A percentile compares a stretch with the other conserved stretches of the same genome.
Evolutionary conservation across 2,329 filamentous ascomycete species (phyloP).

Genomic region (Monosporascus sp.): DNA sequence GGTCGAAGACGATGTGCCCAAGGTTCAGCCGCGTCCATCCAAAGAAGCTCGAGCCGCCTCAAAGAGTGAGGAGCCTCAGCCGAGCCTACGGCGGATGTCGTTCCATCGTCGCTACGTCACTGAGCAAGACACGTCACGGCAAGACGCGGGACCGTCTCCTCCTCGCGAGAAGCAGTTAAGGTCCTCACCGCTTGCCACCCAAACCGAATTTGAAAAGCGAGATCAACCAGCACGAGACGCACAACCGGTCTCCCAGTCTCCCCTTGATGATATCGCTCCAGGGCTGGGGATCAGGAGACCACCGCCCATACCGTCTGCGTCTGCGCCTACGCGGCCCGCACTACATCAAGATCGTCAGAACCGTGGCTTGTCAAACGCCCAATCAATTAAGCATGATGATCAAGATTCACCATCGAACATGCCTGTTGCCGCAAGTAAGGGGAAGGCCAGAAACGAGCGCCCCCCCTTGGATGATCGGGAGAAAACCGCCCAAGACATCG

Average conservation of each 20-base stretch:
- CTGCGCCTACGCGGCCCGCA: conserved; percentile 40
- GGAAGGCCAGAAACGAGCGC: conserved; percentile 26
- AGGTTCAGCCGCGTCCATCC: conserved; percentile 26
- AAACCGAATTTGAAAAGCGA: conserved; percentile 29
- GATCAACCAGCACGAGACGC: conserved; percentile 23
- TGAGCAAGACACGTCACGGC: conserved; percentile 31
- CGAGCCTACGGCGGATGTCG: conserved; percentile 30
- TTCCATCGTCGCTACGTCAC: conserved; percentile 35
- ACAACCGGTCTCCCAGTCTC: conserved; percentile 31
- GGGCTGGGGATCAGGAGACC: conserved; percentile 50
- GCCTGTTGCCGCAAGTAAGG: conserved; percentile 29
- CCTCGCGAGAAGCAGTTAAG: conserved; percentile 37
- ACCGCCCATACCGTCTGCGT: conserved; percentile 40
- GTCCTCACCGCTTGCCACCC: conserved; percentile 40
- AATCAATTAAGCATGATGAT: conserved; percentile 31
- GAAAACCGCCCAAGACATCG: conserved; percentile 76
- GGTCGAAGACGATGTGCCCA: conserved; percentile 67
- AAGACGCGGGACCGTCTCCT: conserved; percentile 31
- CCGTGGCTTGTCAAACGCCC: conserved; percentile 36
- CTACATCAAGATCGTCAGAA: conserved; percentile 31
- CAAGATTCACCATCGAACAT: conserved; percentile 28
- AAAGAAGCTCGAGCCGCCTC: conserved; percentile 30
- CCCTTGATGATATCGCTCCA: conserved; percentile 41
- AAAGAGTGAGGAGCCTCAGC: conserved; percentile 26
- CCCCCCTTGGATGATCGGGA: conserved; percentile 51